phyloP scores from a whole-genome alignment of 768 basidiomycete genomes.

The Sarcomyxa edulis region DNA sequence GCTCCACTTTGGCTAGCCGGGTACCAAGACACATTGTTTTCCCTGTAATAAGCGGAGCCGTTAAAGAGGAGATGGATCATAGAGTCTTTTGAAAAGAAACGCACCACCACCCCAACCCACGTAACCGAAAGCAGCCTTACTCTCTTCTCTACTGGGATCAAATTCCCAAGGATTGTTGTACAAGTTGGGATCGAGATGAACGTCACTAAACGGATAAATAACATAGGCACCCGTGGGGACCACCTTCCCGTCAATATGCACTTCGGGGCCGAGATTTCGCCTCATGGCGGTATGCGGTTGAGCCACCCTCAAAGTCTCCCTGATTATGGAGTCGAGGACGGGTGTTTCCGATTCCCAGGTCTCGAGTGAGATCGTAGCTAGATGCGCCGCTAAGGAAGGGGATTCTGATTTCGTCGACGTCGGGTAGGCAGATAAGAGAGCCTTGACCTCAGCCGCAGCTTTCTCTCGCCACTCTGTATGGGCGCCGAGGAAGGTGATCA shows the following conservation, averaged over 20 bases:
- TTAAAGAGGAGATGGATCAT: slow-evolving; percentile 3
- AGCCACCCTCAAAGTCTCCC: slow-evolving; percentile 72
- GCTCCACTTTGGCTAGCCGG: slow-evolving; percentile 67
- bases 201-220: slow-evolving; percentile 75
- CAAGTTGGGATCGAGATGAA: slow-evolving; percentile 66
- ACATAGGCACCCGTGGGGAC: slow-evolving; percentile 74
- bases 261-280: slow-evolving; percentile 68
- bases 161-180: slow-evolving; percentile 79
- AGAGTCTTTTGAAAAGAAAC: too few species aligned
- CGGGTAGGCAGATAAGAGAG: slow-evolving; percentile 41
- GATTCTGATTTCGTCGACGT: slow-evolving; percentile 18
- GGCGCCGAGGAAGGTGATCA: slow-evolving; percentile 66
- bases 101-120: slow-evolving; percentile 80
- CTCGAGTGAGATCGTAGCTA: slow-evolving; percentile 59
- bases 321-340: slow-evolving; percentile 65
- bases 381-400: slow-evolving; percentile 33
- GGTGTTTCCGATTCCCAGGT: slow-evolving; percentile 70
- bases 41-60: slow-evolving; percentile 33
- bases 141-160: slow-evolving; percentile 53
- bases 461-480: slow-evolving; percentile 61
- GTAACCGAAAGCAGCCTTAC: slow-evolving; percentile 49
- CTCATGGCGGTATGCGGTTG: slow-evolving; percentile 82
- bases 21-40: slow-evolving; percentile 69
- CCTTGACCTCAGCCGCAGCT: slow-evolving; percentile 56
- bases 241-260: slow-evolving; percentile 61